Base-by-base conservation (phyloP, 768 basidiomycete genomes). In the Chlorophyllum brunneum region DNA sequence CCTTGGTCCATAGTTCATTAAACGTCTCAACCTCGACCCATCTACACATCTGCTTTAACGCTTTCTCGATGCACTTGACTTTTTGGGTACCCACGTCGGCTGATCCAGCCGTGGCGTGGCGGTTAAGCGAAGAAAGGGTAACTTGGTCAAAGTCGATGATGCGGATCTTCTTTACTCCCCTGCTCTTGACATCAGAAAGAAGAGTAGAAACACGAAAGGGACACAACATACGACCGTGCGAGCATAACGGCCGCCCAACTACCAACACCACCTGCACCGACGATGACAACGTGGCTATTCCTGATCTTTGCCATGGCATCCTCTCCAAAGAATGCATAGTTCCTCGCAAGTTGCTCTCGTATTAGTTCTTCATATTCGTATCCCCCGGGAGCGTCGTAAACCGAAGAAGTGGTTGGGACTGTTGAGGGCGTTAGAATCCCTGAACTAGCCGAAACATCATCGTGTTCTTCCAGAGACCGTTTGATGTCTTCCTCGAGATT, bases 131-230 rank as follows among this genome's bases (percentile, higher is more conserved):
- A 2, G 92, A 95, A 11, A 99, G 73, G 0, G 95, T 94, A 57
- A 98, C 95, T 58, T 95, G 85, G 79, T 98, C 97, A 65, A 98
- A 98, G 73, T 98, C 92, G 8, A 93, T 72, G n/a, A 92, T 76
- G 18, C 91, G 80, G 58, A 92, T 82, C 51, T 79, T 83, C 22
- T 84, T 80, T 18, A 92, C 76, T 23, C 90, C 89, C 30, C 89
- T 90, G 58, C 13, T 22, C 31, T 29, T 29, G 34, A 26, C 26
- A 18, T 27, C 34, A 24, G 46, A 44, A 51, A 13, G 26, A 27
- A 5, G 10, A 13, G n/a, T 16, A 30, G 39, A 53, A 31, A 24
- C 42, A 24, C 30, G 42, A 34, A 42, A 44, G 23, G 7, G 13
- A 39, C 36, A 11, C 9, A 26, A 81, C 90, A 64, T 63, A 94